A percentile compares a stretch with the other conserved stretches of the same genome.
Conservation (phyloP, 2,329 filamentous ascomycete genomes). For the Trichophaea hybrida region DNA sequence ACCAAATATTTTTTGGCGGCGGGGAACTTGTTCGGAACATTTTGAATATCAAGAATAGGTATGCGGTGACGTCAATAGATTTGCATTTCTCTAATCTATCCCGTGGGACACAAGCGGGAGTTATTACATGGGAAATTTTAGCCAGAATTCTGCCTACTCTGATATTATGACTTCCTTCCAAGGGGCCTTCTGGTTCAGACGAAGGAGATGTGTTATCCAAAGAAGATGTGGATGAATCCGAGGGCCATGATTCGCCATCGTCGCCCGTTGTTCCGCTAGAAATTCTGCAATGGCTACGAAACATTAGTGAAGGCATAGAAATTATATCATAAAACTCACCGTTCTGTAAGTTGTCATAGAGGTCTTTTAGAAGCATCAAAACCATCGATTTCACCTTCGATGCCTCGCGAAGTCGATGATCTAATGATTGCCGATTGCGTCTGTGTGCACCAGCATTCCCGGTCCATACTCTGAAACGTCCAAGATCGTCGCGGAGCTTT, state of each 20-base stretch:
- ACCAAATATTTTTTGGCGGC: conserved; percentile 11
- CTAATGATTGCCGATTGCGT: conserved; percentile 26
- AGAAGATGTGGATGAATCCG: too few species aligned
- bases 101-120: conserved; percentile 29
- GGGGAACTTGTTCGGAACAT: conserved; percentile 14
- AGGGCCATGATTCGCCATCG: too few species aligned
- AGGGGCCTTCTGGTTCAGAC: background rate
- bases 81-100: conserved; percentile 26
- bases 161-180: background rate
- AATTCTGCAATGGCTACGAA: too few species aligned
- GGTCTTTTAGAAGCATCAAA: conserved; percentile 20
- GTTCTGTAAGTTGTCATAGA: conserved; percentile 23
- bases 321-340: conserved; percentile 10
- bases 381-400: conserved; percentile 14
- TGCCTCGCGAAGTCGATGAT: conserved; percentile 30
- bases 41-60: conserved; percentile 26
- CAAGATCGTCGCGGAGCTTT: conserved; percentile 11
- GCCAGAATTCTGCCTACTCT: background rate
- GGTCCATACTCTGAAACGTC: conserved; percentile 30
- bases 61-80: conserved; percentile 27
- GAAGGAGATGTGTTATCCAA: too few species aligned
- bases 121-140: conserved; percentile 14
- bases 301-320: too few species aligned
- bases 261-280: too few species aligned
- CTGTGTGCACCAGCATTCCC: conserved; percentile 30